These are phyloP conservation scores for Lasiodiplodia sp. DNA, from an alignment of 2,329 filamentous ascomycete species.

Conservation along the genomic window DNA sequence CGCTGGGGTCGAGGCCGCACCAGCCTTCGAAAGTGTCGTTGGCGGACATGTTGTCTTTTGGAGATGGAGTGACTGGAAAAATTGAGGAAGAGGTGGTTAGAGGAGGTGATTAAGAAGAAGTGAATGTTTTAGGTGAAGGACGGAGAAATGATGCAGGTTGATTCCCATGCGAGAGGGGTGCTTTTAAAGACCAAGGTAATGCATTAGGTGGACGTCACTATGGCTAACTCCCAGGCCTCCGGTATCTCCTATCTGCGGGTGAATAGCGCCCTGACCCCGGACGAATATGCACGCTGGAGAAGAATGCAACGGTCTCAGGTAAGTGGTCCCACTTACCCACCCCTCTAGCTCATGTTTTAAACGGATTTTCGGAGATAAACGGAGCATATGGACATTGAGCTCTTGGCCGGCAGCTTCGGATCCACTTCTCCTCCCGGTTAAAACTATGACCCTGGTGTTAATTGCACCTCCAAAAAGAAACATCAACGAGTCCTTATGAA, in stretches of 20 bases:
- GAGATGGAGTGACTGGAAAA: slow-evolving; percentile 54
- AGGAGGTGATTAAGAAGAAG: neutral
- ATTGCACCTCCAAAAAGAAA: neutral
- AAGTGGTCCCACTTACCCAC: neutral
- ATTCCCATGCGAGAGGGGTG: neutral
- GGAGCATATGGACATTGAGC: neutral
- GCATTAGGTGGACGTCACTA: too few relatives aligned
- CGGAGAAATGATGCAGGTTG: neutral
- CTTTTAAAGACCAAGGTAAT: neutral
- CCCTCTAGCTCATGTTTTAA: too few relatives aligned
- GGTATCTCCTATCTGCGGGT: slow-evolving; percentile 2
- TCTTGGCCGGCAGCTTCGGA: neutral
- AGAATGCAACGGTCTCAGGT: neutral
- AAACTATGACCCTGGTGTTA: neutral
- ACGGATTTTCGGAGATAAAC: neutral
- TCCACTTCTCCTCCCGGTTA: neutral
- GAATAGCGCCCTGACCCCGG: neutral
- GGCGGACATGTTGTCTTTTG: slow-evolving; percentile 36
- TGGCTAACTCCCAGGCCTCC: neutral
- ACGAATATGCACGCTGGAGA: neutral
- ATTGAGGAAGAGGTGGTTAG: neutral
- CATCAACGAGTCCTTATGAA: neutral
- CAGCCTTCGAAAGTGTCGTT: slow-evolving; percentile 47
- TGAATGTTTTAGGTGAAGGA: neutral
- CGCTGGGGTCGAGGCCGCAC: slow-evolving; percentile 59